These are phyloP conservation scores for Agroathelia rolfsii DNA, from an alignment of 1,284 basidiomycete species.

Conservation along the genomic window DNA sequence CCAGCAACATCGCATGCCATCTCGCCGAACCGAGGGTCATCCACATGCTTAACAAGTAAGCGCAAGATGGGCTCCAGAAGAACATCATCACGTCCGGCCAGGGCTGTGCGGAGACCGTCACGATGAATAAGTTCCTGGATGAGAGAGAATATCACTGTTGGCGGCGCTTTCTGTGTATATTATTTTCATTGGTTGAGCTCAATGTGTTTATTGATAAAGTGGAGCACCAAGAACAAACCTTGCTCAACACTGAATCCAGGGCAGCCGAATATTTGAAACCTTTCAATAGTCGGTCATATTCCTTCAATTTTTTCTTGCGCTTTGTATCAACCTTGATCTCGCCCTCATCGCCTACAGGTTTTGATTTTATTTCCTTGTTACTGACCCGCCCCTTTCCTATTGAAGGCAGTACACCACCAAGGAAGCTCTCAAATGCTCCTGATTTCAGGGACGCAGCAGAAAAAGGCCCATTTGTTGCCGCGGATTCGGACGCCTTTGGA, in stretches of 20 bases:
- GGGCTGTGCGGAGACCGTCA: conserved; percentile 80
- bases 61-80: conserved; percentile 86
- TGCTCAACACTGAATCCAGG: conserved; percentile 79
- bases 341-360: conserved; percentile 42
- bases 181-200: conserved; percentile 8
- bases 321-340: conserved; percentile 73
- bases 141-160: conserved; percentile 82
- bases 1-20: conserved; percentile 78
- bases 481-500: conserved; percentile 56
- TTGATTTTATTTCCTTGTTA: conserved; percentile 40
- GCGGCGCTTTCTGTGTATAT: conserved; percentile 57
- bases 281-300: conserved; percentile 88
- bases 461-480: conserved; percentile 31
- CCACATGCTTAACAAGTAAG: conserved; percentile 77
- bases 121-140: conserved; percentile 91
- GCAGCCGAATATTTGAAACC: conserved; percentile 93
- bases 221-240: conserved; percentile 36
- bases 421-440: conserved; percentile 67
- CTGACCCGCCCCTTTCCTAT: conserved; percentile 52
- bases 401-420: conserved; percentile 42
- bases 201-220: background rate
- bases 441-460: conserved; percentile 38
- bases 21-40: conserved; percentile 87
- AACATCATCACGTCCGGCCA: conserved; percentile 89
- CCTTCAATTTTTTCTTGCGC: conserved; percentile 65